Base-by-base conservation (phyloP, 768 basidiomycete species). In the Galerina sulciceps region DNA sequence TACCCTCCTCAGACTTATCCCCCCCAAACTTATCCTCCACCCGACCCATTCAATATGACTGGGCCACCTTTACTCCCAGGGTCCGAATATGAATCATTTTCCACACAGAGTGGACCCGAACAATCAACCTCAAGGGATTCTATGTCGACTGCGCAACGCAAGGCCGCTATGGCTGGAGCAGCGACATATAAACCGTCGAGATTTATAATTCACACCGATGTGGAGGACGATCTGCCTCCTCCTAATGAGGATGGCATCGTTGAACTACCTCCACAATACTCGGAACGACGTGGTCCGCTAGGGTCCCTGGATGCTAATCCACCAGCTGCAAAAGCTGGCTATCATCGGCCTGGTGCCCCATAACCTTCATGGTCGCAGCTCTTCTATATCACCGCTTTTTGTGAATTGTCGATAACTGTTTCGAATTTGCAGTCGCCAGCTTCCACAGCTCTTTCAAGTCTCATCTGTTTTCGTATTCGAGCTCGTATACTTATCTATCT, bases 251-350 rank as follows among this genome's bases (percentile, higher is more conserved):
- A 81, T 15, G 88, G 79, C 6, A 73, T 89, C 18, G 79, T 91
- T 6, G 90, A 92, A 72, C 79, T 91, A n/a, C 90, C 90, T 23
- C 90, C 90, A 14, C 85, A 85, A 68, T 92, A 92, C 66, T 79
- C 79, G 22, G 87, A 84, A 59, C 75, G 81, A 36, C 80, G 79
- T 17, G 72, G 65, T 13, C 68, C 71, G 48, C 55, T 40, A 23
- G 34, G 41, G 14, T 35, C 45, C 41, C 10, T 22, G 48, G 20
- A 52, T 20, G 23, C 53, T 6, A 26, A 49, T 9, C 46, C 44
- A 41, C 55, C 63, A 49, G 53, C 35, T 22, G 43, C 51, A 41
- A 41, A 61, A 43, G 55, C 63, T 17, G 59, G 63, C 26, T 31
- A 31, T 22, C 62, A 57, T 58, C 58, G 60, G 45, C 23, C 53